Base-by-base conservation (phyloP, 2,329 filamentous ascomycete genomes). In the Elsinoe arachidis region DNA sequence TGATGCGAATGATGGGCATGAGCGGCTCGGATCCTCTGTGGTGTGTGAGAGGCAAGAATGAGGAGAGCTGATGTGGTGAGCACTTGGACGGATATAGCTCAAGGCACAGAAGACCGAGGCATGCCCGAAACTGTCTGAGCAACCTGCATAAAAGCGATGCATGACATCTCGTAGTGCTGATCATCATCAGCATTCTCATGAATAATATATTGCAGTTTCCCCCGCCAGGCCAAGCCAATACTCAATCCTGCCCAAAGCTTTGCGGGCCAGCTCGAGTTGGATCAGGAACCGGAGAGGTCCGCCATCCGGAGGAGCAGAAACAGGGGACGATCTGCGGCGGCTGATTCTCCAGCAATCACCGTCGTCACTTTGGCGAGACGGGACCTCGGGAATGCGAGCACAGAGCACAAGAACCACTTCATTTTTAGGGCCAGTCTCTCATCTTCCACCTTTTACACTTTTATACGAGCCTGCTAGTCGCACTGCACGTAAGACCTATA, bases 11-110 rank as follows among this genome's bases (percentile, higher is more conserved):
- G 64, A 67, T 66, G 65, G 68, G 63, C 44, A 70, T 69, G 67
- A 63, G 63, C 53, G 61, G 59, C 53, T 59, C 68, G 47, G 73
- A 76, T 70, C 73, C 74, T n/a, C 55, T 76, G 37, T 76, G 72
- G 72, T 71, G 75, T 41, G 73, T 76, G 2, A 67, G 74, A 61
- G 75, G 65, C 10, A 64, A 63, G 52, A 70, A 67, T 57, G 58
- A 46, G 10, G 10, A 30, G 2, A 51, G 46, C 46, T 51, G 46
- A 51, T 2, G 19, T 51, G 46, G 12, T 9, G 44, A 30, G 23
- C 9, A 11, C 15, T 11, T 30, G 5, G 5, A 47, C 21, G 44
- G n/a, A 43, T 19, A 19, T 15, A 15, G 38, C 38, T 43, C 14
- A 5, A 43, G n/a, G 14, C 9, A 19, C 3, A 19, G 9, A 43